A percentile compares a stretch with the other conserved stretches of the same genome.
Conservation (phyloP, 1,284 basidiomycete genomes). For the Anthracocystis walkeri region DNA sequence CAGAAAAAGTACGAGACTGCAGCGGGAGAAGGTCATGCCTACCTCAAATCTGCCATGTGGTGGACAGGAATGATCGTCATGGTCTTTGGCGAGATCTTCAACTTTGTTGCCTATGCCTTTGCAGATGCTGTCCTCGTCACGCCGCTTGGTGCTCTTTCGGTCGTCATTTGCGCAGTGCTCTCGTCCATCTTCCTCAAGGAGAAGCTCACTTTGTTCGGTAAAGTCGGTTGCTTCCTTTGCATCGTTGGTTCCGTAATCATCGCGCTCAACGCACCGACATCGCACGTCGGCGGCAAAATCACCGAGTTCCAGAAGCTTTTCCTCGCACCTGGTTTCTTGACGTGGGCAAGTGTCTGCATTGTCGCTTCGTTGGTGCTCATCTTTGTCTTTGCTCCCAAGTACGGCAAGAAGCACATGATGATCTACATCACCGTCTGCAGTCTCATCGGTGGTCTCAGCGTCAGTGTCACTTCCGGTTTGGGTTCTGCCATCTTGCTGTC, state of each 20-base stretch:
- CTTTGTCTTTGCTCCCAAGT: constrained; percentile 84
- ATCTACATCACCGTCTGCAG: constrained; percentile 84
- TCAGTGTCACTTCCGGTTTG: constrained; percentile 93
- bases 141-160: constrained; percentile 94
- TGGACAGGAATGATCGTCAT: constrained; percentile 69
- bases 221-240: constrained; percentile 84
- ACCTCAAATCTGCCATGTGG: constrained; percentile 74
- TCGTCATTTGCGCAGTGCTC: constrained; percentile 92
- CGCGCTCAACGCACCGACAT: constrained; percentile 81
- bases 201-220: constrained; percentile 73
- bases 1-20: constrained; percentile 72
- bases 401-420: constrained; percentile 92
- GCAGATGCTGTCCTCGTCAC: constrained; percentile 91
- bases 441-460: constrained; percentile 94
- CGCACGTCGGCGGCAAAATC: constrained; percentile 84
- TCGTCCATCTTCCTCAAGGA: constrained; percentile 95
- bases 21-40: constrained; percentile 92
- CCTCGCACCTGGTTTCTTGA: constrained; percentile 85
- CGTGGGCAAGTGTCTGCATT: constrained; percentile 74
- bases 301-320: constrained; percentile 83
- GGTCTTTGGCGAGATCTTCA: constrained; percentile 57
- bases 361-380: constrained; percentile 56
- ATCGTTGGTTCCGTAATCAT: constrained; percentile 81
- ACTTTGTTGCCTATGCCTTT: constrained; percentile 81
- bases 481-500: constrained; percentile 90